Conservation (phyloP, 768 basidiomycete species). For the Russula compacta region DNA sequence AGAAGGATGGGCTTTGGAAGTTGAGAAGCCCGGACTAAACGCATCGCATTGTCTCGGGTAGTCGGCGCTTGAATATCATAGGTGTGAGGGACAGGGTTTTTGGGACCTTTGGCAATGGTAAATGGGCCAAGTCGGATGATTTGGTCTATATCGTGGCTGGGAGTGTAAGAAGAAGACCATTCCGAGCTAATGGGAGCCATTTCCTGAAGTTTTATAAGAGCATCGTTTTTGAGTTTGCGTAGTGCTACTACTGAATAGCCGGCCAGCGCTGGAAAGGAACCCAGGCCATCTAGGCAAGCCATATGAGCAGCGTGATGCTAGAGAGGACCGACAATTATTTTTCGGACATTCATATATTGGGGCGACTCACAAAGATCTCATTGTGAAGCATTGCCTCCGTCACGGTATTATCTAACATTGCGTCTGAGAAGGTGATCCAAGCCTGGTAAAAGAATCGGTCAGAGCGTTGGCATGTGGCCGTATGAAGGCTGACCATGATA, state of each 20-base stretch:
- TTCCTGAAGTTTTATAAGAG: slow-evolving; percentile 42
- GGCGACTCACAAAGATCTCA: slow-evolving; percentile 59
- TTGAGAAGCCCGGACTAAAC: slow-evolving; percentile 85
- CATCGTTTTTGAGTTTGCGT: slow-evolving; percentile 51
- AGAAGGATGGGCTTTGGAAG: slow-evolving; percentile 84
- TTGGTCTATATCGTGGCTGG: slow-evolving; percentile 28
- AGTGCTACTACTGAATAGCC: slow-evolving; percentile 54
- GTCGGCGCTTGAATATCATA: slow-evolving; percentile 90
- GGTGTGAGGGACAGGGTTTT: slow-evolving; percentile 26
- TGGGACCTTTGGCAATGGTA: slow-evolving; percentile 51
- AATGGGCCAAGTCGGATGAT: slow-evolving; percentile 66
- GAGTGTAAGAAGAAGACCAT: slow-evolving; percentile 22
- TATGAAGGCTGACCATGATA: slow-evolving; percentile 55
- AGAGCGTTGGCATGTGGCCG: background rate
- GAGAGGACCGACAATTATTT: slow-evolving; percentile 6
- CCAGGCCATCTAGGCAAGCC: slow-evolving; percentile 85
- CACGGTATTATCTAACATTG: slow-evolving; percentile 31
- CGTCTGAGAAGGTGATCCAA: slow-evolving; percentile 87
- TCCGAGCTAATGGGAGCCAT: slow-evolving; percentile 42
- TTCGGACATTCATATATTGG: background rate
- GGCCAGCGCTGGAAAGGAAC: slow-evolving; percentile 63
- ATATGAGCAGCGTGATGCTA: slow-evolving; percentile 91
- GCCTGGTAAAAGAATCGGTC: slow-evolving; percentile 40
- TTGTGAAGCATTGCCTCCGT: slow-evolving; percentile 30
- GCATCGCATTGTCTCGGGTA: slow-evolving; percentile 76